Evolutionary conservation across 495 filamentous ascomycete genomes (phyloP), one percentile per base, ranked within the genome.

Genomic region (Penicillium subrubescens): DNA sequence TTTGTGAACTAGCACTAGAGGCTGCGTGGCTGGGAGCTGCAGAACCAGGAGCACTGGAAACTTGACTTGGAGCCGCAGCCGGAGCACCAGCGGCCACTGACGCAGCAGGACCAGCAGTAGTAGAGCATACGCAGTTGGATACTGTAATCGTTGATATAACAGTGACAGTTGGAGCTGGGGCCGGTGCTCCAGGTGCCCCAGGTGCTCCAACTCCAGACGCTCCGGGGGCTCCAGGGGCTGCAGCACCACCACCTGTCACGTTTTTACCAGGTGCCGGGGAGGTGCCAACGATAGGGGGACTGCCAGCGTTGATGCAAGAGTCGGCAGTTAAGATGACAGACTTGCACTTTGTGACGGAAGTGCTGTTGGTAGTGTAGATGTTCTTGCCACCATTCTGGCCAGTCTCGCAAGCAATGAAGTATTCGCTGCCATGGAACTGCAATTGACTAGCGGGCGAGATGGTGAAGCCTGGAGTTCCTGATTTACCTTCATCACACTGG

Each of bases 401-500:
- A 11, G 83, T 84, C 33, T 81, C 71, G 61, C 86, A 89, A 50
- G 81, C 80, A 68, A 84, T 81, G 70, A 88, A 89, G 8, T 71
- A 65, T 15, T 73, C 67, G 63, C 71, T 77, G 33, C 79, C 81
- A 27, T 80, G 68, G 51, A 70, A 83, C 15, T 75, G 76, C 43
- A 87, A 61, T 50, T 77, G 67, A 15, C 83, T 84, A 52, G 83
- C 71, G 27, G 80, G 82, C 61, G 67, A 75, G 58, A 88, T 75
- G 10, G 76, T 73, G 72, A 86, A 88, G 37, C 82, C 82, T 8
- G 73, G 41, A 48, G 74, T 75, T 19, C 80, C 77, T 5, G 53
- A 62, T 21, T 77, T 79, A 63, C 85, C 86, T 25, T 73, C 62
- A 62, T 90, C 88, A 71, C 89, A 92, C 71, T 91, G 88, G 52